A percentile compares a stretch with the other conserved stretches of the same genome.
Conservation (phyloP, 331 rosid genomes). For the Pyrus hybrid region DNA sequence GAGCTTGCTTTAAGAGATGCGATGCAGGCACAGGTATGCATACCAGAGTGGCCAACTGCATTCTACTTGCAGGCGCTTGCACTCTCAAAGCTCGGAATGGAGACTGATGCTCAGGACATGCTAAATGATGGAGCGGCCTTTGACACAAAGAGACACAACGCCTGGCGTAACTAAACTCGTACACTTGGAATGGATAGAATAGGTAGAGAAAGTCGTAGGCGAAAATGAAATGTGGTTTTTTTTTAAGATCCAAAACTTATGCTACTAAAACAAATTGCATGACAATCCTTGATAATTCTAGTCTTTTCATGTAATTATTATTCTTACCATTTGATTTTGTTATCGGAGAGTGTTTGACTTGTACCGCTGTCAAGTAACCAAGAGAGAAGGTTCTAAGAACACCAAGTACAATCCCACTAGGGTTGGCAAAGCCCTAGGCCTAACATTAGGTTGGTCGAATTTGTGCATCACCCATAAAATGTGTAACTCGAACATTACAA, state of each 20-base stretch:
- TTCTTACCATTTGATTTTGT: too few relatives aligned
- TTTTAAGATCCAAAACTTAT: background rate
- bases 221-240: background rate
- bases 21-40: conserved; percentile 97
- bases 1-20: conserved; percentile 90
- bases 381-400: too few relatives aligned
- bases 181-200: background rate
- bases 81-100: conserved; percentile 93
- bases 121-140: conserved; percentile 82
- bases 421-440: too few relatives aligned
- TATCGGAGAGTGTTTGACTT: too few relatives aligned
- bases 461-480: too few relatives aligned
- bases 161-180: conserved; percentile 30
- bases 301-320: background rate
- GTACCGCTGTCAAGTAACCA: too few relatives aligned
- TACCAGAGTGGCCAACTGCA: conserved; percentile 97
- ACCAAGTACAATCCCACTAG: too few relatives aligned
- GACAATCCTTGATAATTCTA: background rate
- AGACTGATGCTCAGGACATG: conserved; percentile 94
- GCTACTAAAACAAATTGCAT: background rate
- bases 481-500: too few relatives aligned
- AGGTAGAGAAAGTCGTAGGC: background rate
- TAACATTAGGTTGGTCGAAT: too few relatives aligned
- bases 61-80: conserved; percentile 95
- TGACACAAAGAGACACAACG: conserved; percentile 36